phyloP scores from a whole-genome alignment of 148 eudicot species.

The Rhododendron ovatum region DNA sequence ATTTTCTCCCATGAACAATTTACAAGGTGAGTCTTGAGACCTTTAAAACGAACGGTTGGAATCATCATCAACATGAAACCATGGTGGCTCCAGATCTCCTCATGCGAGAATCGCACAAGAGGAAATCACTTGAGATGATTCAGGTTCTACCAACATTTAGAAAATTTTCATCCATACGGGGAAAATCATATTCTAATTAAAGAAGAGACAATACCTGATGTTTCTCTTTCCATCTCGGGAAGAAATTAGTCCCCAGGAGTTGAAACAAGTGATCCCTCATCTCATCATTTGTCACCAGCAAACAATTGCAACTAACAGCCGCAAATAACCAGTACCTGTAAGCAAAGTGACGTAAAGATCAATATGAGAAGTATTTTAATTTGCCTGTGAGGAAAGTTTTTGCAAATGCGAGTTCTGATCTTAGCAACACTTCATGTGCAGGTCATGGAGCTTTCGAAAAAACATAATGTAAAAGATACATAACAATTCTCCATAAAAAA shows the following conservation, averaged over 20 bases:
- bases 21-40: not conserved
- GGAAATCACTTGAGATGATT: not conserved
- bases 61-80: not conserved
- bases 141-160: not conserved
- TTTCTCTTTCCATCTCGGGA: conserved; percentile 79
- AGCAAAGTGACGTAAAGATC: not conserved
- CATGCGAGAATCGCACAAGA: not conserved
- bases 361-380: not conserved
- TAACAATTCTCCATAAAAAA: not conserved
- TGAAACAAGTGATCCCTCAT: conserved; percentile 85
- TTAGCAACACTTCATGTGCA: not conserved
- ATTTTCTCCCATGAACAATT: not conserved
- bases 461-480: not conserved
- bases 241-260: conserved; percentile 65
- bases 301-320: conserved; percentile 60
- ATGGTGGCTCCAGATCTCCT: not conserved
- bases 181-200: not conserved
- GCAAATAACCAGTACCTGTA: conserved; percentile 75
- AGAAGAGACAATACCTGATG: conserved; percentile 47
- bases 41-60: not conserved
- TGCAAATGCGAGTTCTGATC: not conserved
- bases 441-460: not conserved
- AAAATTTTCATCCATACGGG: not conserved
- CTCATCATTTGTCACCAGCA: conserved; percentile 72
- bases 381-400: not conserved